Base-by-base conservation (phyloP, 805 yeast species). In the Metschnikowia similis region DNA sequence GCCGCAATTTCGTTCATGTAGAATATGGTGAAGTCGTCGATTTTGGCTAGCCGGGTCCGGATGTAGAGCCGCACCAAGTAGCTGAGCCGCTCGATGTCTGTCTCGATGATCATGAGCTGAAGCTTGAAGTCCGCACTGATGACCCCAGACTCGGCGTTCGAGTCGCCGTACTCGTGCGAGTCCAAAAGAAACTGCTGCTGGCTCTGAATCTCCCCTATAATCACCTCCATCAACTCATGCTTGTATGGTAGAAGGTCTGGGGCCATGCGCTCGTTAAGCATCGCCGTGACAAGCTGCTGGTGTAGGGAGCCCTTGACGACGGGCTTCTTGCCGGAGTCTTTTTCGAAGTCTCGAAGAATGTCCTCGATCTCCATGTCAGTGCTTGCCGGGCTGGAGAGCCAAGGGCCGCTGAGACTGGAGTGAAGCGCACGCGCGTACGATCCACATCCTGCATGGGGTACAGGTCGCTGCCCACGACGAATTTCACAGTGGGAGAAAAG, bases 191-290 rank as follows among this genome's bases (percentile, higher is more conserved):
- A 77, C 56, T 87, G 95, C 49, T 89, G 82, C 65, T 89, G 91
- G 42, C 72, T 72, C 48, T 86, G 80, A 29, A 91, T 71, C 54
- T 87, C 75, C 1, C 65, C 67, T 50, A 89, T 65, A 21, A 87
- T 76, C 35, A 82, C 65, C 4, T 76, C 77, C 58, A 94, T 66
- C 35, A 90, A 70, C 3, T 67, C 73, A 13, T 75, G 76, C 51
- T 89, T 83, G 62, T 86, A 92, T 1, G 85, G 87, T 41, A 92
- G 69, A n/a, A 94, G 67, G 51, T 89, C 96, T 0, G 97, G 98
- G 1, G 94, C 74, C 76, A 82, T 82, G 48, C 96, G 76, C 64
- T 94, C 99, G 47, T 85, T 80, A 30, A 86, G 69, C 97, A 96
- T 92, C 2, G 83, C 81, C 29, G 74, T 76, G 21, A 80, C 74